Percentiles rank a stretch among this genome's conserved stretches.
These are phyloP conservation scores for Aristolochia fimbriata DNA, from an alignment of 164 flowering plant species.

Conservation along the genomic window DNA sequence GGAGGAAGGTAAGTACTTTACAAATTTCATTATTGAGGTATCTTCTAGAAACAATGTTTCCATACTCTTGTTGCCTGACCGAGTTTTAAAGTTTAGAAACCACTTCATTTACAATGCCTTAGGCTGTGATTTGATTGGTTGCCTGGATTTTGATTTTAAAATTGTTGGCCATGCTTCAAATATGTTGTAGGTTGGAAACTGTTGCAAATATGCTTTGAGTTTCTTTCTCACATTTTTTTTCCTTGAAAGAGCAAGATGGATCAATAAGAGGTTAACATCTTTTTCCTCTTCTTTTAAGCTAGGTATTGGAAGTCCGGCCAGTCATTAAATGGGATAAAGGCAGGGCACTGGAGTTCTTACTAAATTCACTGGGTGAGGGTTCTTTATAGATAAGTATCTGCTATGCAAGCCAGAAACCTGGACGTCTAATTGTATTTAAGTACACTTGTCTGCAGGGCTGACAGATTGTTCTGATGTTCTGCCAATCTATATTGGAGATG, in stretches of 20 bases:
- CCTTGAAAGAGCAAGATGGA: too few relatives aligned
- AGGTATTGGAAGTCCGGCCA: slow-evolving; percentile 15
- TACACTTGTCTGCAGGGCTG: slow-evolving; percentile 30
- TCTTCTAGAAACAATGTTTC: neutral
- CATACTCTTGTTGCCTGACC: neutral
- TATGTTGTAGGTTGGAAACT: too few relatives aligned
- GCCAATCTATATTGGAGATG: slow-evolving; percentile 78
- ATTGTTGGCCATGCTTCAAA: too few relatives aligned
- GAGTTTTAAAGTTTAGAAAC: neutral
- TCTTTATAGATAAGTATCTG: neutral
- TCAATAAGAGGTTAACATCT: neutral
- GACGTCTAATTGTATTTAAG: neutral
- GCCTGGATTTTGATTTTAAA: too few relatives aligned
- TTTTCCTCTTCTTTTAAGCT: slow-evolving; percentile 2
- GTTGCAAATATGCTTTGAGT: too few relatives aligned
- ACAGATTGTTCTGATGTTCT: slow-evolving; percentile 52
- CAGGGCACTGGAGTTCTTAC: slow-evolving; percentile 9
- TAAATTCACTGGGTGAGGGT: slow-evolving; percentile 19
- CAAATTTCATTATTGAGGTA: neutral
- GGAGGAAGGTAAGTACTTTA: slow-evolving; percentile 8
- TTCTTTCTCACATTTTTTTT: too few relatives aligned
- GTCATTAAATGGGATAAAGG: slow-evolving; percentile 15
- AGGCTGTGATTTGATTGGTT: too few relatives aligned
- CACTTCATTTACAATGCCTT: too few relatives aligned
- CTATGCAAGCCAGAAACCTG: neutral